phyloP scores from a whole-genome alignment of 805 yeast species.

The Candida odintsovae region DNA sequence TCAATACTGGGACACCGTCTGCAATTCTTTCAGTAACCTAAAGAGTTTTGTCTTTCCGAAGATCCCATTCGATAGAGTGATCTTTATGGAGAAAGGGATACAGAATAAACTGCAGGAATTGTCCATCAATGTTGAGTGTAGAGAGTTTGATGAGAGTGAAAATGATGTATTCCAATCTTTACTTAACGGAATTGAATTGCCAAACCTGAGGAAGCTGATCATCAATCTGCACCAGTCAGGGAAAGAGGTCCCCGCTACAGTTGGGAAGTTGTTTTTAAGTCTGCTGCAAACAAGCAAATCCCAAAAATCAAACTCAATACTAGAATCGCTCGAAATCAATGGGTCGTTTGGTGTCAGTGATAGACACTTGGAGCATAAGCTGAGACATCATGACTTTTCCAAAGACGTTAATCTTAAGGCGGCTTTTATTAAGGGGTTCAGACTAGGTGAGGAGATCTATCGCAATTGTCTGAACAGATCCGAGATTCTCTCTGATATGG shows the following conservation, averaged over 20 bases:
- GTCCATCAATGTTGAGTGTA: conserved; percentile 8
- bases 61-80: conserved; percentile 14
- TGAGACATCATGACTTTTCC: conserved; percentile 13
- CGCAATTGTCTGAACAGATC: not conserved
- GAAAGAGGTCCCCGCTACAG: not conserved
- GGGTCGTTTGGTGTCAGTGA: conserved; percentile 19
- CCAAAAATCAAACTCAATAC: not conserved
- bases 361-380: conserved; percentile 13
- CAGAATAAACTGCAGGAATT: conserved; percentile 4
- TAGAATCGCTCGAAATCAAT: conserved; percentile 15
- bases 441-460: not conserved
- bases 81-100: conserved; percentile 1
- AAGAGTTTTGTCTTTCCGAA: conserved; percentile 13
- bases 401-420: conserved; percentile 9
- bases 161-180: not conserved
- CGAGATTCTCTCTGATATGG: not conserved
- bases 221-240: conserved; percentile 9
- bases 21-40: conserved; percentile 10
- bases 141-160: conserved; percentile 2
- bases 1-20: conserved; percentile 18
- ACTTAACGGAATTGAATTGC: conserved; percentile 2
- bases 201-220: conserved; percentile 8
- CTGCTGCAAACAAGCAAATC: not conserved
- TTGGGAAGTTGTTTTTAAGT: not conserved
- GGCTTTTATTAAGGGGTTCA: conserved; percentile 9